Evolutionary conservation across 768 basidiomycete genomes (phyloP).

Genomic region (Suillus clintonianus): DNA sequence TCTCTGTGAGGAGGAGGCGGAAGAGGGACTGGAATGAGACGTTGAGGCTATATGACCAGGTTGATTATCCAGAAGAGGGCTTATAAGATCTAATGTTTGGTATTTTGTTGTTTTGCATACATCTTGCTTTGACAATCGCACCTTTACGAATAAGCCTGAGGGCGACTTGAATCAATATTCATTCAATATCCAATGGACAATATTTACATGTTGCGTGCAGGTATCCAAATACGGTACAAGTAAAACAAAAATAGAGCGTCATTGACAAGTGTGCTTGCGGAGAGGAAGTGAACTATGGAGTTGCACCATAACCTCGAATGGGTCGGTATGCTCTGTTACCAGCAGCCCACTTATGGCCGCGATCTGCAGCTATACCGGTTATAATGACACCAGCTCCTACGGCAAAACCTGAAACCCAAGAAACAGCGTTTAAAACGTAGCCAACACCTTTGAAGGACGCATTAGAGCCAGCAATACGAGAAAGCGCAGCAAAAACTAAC

Average conservation of each 20-base stretch:
- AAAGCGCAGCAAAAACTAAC: constrained; percentile 36
- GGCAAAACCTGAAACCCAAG: constrained; percentile 61
- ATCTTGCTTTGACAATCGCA: not conserved
- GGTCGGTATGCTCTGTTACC: constrained; percentile 67
- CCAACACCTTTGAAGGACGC: constrained; percentile 48
- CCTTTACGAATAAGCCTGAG: not conserved
- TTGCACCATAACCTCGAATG: constrained; percentile 12
- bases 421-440: constrained; percentile 58
- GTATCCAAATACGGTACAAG: constrained; percentile 2
- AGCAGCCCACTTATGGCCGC: constrained; percentile 67
- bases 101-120: not conserved
- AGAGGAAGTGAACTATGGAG: not conserved
- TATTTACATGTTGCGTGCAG: no score
- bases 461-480: not conserved
- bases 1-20: constrained; percentile 73
- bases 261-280: not conserved
- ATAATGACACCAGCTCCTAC: constrained; percentile 54
- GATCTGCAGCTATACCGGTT: constrained; percentile 58
- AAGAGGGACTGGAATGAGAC: constrained; percentile 93
- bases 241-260: not conserved
- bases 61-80: constrained; percentile 73
- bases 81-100: constrained; percentile 6
- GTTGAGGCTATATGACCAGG: constrained; percentile 75
- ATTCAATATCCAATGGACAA: no score
- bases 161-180: no score